Percentiles rank a stretch among this genome's conserved stretches.
Conservation (phyloP, 495 filamentous ascomycete species). For the Penicillium lividum region DNA sequence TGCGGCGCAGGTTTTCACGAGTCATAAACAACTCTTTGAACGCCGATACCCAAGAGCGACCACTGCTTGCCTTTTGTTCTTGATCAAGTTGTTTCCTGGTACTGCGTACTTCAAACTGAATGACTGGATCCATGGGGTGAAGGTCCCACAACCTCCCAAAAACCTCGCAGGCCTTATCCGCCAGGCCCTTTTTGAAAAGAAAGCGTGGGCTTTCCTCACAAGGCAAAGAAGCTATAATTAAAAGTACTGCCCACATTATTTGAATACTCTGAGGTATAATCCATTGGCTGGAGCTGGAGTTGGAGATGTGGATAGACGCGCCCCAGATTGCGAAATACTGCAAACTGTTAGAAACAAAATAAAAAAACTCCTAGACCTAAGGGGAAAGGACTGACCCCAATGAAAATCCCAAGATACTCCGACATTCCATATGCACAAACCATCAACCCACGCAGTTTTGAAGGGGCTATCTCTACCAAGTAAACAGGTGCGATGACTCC, state of each 20-base stretch:
- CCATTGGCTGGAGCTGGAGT: constrained; percentile 48
- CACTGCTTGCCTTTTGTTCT: constrained; percentile 48
- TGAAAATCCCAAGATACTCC: constrained; percentile 53
- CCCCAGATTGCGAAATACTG: constrained; percentile 47
- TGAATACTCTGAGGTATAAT: constrained; percentile 59
- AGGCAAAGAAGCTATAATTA: constrained; percentile 53
- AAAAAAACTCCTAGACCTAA: not conserved
- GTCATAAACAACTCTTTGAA: constrained; percentile 53
- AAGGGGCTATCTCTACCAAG: constrained; percentile 38
- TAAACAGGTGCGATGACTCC: constrained; percentile 60
- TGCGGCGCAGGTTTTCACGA: constrained; percentile 52
- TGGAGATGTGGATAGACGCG: constrained; percentile 52
- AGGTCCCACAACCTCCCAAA: constrained; percentile 50
- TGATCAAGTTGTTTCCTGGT: constrained; percentile 50
- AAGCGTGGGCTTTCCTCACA: constrained; percentile 60
- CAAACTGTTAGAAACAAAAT: not conserved
- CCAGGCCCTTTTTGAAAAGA: constrained; percentile 49
- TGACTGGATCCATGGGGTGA: constrained; percentile 44
- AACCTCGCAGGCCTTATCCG: constrained; percentile 42
- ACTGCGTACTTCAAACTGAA: constrained; percentile 49
- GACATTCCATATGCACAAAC: not conserved
- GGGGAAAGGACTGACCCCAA: constrained; percentile 26
- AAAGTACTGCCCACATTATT: constrained; percentile 58
- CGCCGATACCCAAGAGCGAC: constrained; percentile 41
- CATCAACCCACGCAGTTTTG: not conserved